These are phyloP conservation scores for Centrapalus pauciflorus DNA, from an alignment of 129 eudicot species.

Conservation along the genomic window DNA sequence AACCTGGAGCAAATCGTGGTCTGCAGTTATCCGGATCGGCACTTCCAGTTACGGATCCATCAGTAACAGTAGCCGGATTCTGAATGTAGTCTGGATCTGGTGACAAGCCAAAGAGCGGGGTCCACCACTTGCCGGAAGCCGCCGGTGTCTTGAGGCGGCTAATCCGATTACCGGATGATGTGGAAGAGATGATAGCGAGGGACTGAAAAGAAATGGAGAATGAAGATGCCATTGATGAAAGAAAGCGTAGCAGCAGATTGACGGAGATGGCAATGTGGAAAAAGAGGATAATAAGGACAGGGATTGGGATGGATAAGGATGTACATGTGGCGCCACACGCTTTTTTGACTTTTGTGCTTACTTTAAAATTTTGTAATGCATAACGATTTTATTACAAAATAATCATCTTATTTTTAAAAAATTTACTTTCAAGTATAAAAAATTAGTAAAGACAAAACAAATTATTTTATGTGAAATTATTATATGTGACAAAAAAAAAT, in stretches of 20 bases:
- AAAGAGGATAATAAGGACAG: conserved; percentile 8
- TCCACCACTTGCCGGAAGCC: conserved; percentile 52
- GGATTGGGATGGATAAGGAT: conserved; percentile 36
- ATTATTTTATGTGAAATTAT: no score
- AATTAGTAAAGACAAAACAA: no score
- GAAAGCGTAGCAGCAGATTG: neutral
- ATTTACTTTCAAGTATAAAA: no score
- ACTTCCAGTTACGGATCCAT: neutral
- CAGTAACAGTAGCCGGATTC: neutral
- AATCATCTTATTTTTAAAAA: no score
- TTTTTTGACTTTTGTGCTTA: neutral
- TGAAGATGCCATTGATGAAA: conserved; percentile 37
- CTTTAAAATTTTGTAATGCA: no score
- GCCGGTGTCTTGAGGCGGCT: conserved; percentile 20
- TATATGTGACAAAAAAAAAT: no score
- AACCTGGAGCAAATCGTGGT: conserved; percentile 38
- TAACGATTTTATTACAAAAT: no score
- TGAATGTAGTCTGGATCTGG: conserved; percentile 58
- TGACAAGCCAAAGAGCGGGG: conserved; percentile 48
- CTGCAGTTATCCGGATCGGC: conserved; percentile 12
- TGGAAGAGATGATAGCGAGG: conserved; percentile 19
- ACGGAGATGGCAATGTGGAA: conserved; percentile 1
- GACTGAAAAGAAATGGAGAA: conserved; percentile 31
- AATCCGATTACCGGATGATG: neutral
- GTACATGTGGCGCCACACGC: conserved; percentile 24